A percentile compares a stretch with the other conserved stretches of the same genome.
These are phyloP conservation scores for Gossypium longicalyx DNA, from an alignment of 345 rosid genomes.

Conservation along the genomic window DNA sequence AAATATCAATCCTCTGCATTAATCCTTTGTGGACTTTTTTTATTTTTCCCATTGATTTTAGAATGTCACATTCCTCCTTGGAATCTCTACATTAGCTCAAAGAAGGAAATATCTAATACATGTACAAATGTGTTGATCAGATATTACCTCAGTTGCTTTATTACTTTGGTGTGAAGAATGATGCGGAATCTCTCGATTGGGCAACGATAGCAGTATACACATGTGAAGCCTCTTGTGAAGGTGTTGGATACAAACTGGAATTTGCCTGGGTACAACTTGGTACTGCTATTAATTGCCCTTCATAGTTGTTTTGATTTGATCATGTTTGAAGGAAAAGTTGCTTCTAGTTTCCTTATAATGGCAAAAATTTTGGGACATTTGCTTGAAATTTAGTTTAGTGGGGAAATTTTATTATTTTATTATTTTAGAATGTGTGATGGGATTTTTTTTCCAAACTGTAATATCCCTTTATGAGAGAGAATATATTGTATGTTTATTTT, in stretches of 20 bases:
- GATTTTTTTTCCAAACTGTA: neutral
- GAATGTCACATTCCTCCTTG: neutral
- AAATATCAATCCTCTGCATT: neutral
- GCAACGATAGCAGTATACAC: conserved; percentile 67
- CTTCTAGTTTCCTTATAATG: neutral
- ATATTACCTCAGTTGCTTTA: conserved; percentile 80
- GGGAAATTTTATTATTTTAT: neutral
- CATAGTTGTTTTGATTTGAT: neutral
- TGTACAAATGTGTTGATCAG: conserved; percentile 32
- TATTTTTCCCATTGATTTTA: neutral
- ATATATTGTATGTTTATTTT: too few species aligned
- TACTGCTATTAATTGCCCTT: conserved; percentile 21
- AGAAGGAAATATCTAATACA: neutral
- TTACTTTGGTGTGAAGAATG: conserved; percentile 61
- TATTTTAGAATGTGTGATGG: neutral
- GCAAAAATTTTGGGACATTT: neutral
- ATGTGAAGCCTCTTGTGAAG: conserved; percentile 73
- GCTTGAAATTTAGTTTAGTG: neutral
- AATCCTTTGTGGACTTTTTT: neutral
- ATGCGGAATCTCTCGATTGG: conserved; percentile 80
- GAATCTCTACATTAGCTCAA: neutral
- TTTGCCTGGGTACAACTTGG: conserved; percentile 78
- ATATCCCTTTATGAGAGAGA: neutral
- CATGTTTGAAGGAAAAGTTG: neutral
- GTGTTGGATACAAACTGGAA: conserved; percentile 60